Evolutionary conservation across 1,139 yeast genomes (phyloP), one percentile per base, ranked within the genome.

Genomic region (Saccharomyces uvarum): DNA sequence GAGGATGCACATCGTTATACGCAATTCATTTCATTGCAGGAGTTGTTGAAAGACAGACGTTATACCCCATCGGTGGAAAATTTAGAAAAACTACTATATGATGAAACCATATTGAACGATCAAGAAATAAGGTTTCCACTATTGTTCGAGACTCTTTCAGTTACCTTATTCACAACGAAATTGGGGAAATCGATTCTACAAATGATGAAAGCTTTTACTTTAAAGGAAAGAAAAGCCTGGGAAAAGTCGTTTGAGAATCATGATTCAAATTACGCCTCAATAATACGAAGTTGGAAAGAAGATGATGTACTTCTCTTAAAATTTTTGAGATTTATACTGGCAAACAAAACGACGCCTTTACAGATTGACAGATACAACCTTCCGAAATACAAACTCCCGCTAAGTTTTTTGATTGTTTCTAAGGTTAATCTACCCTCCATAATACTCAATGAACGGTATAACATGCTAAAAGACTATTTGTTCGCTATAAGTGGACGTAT

Each of bases 161-260:
- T 64, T n/a, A 57, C 60, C 8, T 53, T 65, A 2, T 60, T 64
- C 47, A 60, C 63, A 9, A 65, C 70, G 7, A 54, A 52, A 42
- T 41, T 64, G 3, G 70, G 70, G 3, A 49, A 52, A 2, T 57
- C 64, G 11, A 52, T 63, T 13, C 31, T 63, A 46, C 50, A 57
- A 9, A 9, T 6, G 19, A 16, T 38, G 11, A 21, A 38, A 11
- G 19, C 24, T 38, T 38, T n/a, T 8, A 49, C 54, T 38, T 50
- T 59, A 19, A 51, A 54, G 27, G 57, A 56, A 38, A 42, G 26
- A 14, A 49, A 48, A 31, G 5, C 9, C 49, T 48, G 29, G 49
- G 50, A 13, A 32, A 33, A 19, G 49, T 47, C 28, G 41, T 47
- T 9, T 31, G 16, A 31, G 2, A 26, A 28, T 24, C 14, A 13